Evolutionary conservation across 108 stramenopile species (phyloP).

Genomic region (Parmales sp.): DNA sequence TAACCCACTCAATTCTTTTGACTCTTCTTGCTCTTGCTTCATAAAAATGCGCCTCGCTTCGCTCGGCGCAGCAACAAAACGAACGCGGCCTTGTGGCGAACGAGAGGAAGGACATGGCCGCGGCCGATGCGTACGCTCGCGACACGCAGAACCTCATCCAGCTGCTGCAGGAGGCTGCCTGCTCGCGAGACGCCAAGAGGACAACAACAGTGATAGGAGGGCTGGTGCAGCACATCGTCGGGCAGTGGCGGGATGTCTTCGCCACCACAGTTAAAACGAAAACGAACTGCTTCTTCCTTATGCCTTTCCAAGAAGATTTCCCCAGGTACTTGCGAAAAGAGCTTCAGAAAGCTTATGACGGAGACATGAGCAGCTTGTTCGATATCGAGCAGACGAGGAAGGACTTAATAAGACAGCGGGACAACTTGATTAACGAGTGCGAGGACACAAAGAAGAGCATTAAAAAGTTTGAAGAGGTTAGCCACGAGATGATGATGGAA

Average conservation of each 20-base stretch:
- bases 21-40: too few species aligned
- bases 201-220: constrained; percentile 71
- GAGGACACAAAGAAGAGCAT: constrained; percentile 66
- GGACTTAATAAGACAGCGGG: constrained; percentile 41
- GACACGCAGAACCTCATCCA: constrained; percentile 68
- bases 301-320: constrained; percentile 82
- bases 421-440: constrained; percentile 66
- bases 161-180: constrained; percentile 76
- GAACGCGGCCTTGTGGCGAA: constrained; percentile 15
- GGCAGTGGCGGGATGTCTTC: constrained; percentile 73
- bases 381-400: constrained; percentile 45
- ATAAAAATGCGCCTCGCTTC: too few species aligned
- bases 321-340: constrained; percentile 61
- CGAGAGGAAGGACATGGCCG: constrained; percentile 26
- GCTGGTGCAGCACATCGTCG: constrained; percentile 77
- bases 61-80: too few species aligned
- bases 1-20: too few species aligned
- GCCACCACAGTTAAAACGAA: constrained; percentile 71
- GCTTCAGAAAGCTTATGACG: constrained; percentile 56
- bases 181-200: constrained; percentile 59
- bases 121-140: too few species aligned
- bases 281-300: constrained; percentile 88
- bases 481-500: constrained; percentile 52
- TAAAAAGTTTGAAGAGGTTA: constrained; percentile 66
- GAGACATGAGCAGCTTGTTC: constrained; percentile 51